Evolutionary conservation across 768 basidiomycete species (phyloP).

Genomic region (Suillus weaverae): DNA sequence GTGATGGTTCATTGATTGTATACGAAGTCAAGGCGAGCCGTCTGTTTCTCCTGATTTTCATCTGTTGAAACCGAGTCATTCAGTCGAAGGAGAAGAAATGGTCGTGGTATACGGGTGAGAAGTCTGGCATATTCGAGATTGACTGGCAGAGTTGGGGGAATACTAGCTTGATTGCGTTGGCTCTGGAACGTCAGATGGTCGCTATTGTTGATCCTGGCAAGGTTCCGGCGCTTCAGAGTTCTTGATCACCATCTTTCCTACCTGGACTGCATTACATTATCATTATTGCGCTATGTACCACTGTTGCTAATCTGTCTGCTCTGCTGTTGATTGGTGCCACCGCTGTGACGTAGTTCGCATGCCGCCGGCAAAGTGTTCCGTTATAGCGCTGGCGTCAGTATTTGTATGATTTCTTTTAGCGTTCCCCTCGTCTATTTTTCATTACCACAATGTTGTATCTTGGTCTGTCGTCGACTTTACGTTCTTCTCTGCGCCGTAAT

Average conservation of each 20-base stretch:
- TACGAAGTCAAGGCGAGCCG: constrained; percentile 66
- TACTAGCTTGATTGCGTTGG: constrained; percentile 65
- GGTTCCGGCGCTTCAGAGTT: constrained; percentile 33
- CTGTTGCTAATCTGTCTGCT: background rate
- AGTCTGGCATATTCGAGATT: constrained; percentile 72
- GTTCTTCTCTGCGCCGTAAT: constrained; percentile 20
- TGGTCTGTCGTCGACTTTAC: constrained; percentile 12
- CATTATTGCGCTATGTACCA: constrained; percentile 7
- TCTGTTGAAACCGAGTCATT: constrained; percentile 23
- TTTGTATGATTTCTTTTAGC: too few species aligned
- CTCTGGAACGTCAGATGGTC: constrained; percentile 66
- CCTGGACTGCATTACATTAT: constrained; percentile 4
- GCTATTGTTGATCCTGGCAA: constrained; percentile 63
- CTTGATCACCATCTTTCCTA: background rate
- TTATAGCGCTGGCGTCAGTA: background rate
- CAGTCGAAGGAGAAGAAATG: constrained; percentile 49
- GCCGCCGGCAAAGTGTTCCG: constrained; percentile 1
- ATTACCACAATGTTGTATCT: constrained; percentile 22
- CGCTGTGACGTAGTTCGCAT: background rate
- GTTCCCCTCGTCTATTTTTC: background rate
- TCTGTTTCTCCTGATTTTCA: background rate
- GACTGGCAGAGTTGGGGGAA: constrained; percentile 63
- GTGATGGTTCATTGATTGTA: constrained; percentile 74
- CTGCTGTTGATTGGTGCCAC: background rate
- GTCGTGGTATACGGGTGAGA: constrained; percentile 66